A percentile compares a stretch with the other conserved stretches of the same genome.
These are phyloP conservation scores for Fusarium armeniacum DNA, from an alignment of 2,329 filamentous ascomycete species.

Conservation along the genomic window DNA sequence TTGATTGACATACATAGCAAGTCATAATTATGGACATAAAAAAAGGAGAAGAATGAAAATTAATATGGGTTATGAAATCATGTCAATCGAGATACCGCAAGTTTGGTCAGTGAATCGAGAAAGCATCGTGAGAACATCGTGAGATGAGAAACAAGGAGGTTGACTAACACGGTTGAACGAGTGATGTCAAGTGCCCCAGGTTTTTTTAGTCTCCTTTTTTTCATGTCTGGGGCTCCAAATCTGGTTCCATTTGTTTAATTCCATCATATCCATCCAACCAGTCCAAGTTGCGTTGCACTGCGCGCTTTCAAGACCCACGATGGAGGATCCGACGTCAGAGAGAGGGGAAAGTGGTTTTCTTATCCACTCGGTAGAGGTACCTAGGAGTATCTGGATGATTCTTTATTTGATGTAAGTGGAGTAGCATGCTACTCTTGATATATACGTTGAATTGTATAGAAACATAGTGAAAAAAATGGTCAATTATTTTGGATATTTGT, in stretches of 20 bases:
- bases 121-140: conserved; percentile 12
- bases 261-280: neutral
- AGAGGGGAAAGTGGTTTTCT: neutral
- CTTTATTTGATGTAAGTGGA: neutral
- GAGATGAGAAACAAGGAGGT: conserved; percentile 4
- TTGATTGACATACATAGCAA: conserved; percentile 2
- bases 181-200: conserved; percentile 37
- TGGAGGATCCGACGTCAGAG: conserved; percentile 40
- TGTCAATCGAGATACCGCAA: conserved; percentile 2
- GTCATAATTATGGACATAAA: conserved; percentile 17
- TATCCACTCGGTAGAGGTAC: conserved; percentile 38
- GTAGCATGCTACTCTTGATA: neutral
- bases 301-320: conserved; percentile 26
- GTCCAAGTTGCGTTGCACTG: conserved; percentile 22
- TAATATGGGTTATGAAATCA: conserved; percentile 27
- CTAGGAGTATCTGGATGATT: conserved; percentile 23
- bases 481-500: neutral
- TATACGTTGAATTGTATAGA: neutral
- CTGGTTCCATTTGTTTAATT: conserved; percentile 9
- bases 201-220: conserved; percentile 9
- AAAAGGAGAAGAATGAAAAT: neutral
- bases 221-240: conserved; percentile 24
- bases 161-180: neutral
- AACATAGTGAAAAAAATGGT: neutral
- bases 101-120: conserved; percentile 9